phyloP scores from a whole-genome alignment of 2,329 filamentous ascomycete genomes.

The Ophiostoma montium region DNA sequence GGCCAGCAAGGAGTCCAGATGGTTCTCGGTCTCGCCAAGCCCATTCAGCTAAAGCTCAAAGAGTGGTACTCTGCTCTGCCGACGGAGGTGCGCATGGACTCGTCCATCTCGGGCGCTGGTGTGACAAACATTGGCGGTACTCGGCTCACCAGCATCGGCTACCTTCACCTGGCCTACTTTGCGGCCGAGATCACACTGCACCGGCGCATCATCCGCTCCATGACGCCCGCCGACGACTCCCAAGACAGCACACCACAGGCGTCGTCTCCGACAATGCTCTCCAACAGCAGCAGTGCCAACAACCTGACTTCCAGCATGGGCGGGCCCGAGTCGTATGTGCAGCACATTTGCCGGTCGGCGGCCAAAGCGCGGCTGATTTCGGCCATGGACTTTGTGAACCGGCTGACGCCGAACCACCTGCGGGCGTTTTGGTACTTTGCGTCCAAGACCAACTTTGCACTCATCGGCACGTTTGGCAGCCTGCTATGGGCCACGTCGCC shows the following conservation, averaged over 20 bases:
- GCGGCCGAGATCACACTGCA: conserved; percentile 90
- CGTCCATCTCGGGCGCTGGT: conserved; percentile 28
- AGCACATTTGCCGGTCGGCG: conserved; percentile 84
- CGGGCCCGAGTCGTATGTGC: conserved; percentile 61
- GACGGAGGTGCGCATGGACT: conserved; percentile 49
- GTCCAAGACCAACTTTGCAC: conserved; percentile 78
- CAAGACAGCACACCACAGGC: conserved; percentile 18
- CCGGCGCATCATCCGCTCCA: conserved; percentile 73
- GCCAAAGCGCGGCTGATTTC: conserved; percentile 90
- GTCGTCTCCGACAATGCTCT: conserved; percentile 8
- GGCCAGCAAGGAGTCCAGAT: conserved; percentile 57
- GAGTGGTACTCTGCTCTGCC: conserved; percentile 70
- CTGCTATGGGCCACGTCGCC: conserved; percentile 82
- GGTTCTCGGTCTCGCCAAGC: conserved; percentile 62
- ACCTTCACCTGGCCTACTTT: conserved; percentile 84
- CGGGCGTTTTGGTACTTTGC: conserved; percentile 90
- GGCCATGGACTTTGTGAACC: conserved; percentile 95
- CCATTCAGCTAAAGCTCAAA: conserved; percentile 68
- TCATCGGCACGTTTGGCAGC: conserved; percentile 88
- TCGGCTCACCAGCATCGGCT: conserved; percentile 50
- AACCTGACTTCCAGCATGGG: conserved; percentile 10
- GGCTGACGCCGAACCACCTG: conserved; percentile 71
- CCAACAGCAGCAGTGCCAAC: conserved; percentile 14
- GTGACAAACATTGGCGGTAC: conserved; percentile 25
- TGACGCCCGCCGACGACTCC: conserved; percentile 34